Evolutionary conservation across 495 filamentous ascomycete genomes (phyloP).

Genomic region (Tuber umbilicatum): DNA sequence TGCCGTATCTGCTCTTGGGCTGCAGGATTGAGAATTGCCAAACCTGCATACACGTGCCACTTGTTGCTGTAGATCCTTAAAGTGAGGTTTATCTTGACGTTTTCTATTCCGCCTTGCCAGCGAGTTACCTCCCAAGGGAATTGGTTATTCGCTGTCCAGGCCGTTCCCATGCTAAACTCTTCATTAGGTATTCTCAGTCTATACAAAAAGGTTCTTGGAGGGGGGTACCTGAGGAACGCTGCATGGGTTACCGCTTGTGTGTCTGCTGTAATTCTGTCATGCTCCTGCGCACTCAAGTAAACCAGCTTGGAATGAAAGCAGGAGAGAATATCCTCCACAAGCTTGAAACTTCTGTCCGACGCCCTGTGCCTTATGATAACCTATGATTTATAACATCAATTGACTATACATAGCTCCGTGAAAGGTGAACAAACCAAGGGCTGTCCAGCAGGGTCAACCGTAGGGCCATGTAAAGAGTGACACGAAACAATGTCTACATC

Average conservation of each 20-base stretch:
- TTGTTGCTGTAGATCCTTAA: constrained; percentile 96
- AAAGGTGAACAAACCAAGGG: constrained; percentile 58
- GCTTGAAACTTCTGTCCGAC: constrained; percentile 63
- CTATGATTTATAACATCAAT: constrained; percentile 40
- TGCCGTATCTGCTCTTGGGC: constrained; percentile 87
- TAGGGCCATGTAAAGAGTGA: constrained; percentile 92
- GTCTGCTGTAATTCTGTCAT: constrained; percentile 95
- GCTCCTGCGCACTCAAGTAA: constrained; percentile 73
- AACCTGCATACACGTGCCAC: constrained; percentile 97
- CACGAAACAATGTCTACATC: constrained; percentile 95
- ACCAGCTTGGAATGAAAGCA: constrained; percentile 79
- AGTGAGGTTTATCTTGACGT: constrained; percentile 97
- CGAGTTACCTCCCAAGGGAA: constrained; percentile 93
- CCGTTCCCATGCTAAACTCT: constrained; percentile 73
- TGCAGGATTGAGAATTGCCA: constrained; percentile 90
- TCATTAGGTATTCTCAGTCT: constrained; percentile 1
- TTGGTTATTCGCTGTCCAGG: constrained; percentile 85
- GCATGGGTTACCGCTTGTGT: constrained; percentile 97
- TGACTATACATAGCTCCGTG: neutral
- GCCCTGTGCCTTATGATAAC: constrained; percentile 89
- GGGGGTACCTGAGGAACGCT: constrained; percentile 60
- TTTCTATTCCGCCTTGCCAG: constrained; percentile 95
- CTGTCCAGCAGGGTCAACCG: constrained; percentile 76
- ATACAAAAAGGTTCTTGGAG: constrained; percentile 5
- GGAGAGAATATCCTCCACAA: constrained; percentile 71